Conservation (phyloP, 805 yeast species). For the Starmerella powellii region DNA sequence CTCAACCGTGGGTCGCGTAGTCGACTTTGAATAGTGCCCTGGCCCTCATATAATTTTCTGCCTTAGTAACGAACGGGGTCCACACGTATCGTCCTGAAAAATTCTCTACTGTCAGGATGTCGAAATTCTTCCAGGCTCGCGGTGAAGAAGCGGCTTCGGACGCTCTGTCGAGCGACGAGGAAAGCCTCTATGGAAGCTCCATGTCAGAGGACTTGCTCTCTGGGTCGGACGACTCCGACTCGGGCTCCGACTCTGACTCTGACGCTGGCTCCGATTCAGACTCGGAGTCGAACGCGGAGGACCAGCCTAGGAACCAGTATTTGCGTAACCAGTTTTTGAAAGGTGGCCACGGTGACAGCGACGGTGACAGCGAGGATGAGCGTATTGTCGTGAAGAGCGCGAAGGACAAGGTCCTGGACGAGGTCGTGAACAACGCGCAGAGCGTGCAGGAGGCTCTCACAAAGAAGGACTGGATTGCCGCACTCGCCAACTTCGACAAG, state of each 20-base stretch:
- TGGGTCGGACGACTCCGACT: conserved; percentile 31
- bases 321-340: conserved; percentile 29
- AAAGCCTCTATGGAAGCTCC: conserved; percentile 36
- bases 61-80: neutral
- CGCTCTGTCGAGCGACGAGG: conserved; percentile 53
- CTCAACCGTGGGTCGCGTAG: too few relatives aligned
- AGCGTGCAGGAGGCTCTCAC: conserved; percentile 52
- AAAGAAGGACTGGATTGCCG: conserved; percentile 66
- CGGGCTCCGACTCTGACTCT: conserved; percentile 27
- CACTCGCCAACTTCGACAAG: conserved; percentile 64
- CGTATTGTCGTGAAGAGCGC: conserved; percentile 85
- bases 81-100: conserved; percentile 12
- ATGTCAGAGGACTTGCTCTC: conserved; percentile 30
- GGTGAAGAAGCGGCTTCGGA: conserved; percentile 42
- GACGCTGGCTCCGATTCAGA: conserved; percentile 34
- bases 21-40: neutral
- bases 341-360: conserved; percentile 30
- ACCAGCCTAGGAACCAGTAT: conserved; percentile 29
- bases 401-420: conserved; percentile 83
- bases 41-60: neutral
- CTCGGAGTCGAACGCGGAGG: conserved; percentile 34
- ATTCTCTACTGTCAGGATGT: conserved; percentile 38
- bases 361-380: conserved; percentile 51
- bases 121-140: conserved; percentile 67
- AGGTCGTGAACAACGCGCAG: conserved; percentile 55